Base-by-base conservation (phyloP, 148 eudicot species). In the Pharnaceum exiguum region DNA sequence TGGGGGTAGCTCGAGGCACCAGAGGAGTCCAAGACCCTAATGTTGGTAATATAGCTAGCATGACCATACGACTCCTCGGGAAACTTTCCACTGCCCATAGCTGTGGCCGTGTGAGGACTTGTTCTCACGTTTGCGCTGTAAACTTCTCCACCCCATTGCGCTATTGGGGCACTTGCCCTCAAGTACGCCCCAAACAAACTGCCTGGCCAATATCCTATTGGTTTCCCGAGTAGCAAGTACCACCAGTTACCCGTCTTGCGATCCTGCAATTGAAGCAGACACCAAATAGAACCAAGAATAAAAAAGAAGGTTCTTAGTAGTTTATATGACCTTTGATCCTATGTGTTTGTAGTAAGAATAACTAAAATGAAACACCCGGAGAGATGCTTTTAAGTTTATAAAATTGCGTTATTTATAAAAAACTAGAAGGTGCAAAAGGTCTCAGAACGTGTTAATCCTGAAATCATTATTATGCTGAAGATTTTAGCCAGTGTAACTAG, bases 61-160 rank as follows among this genome's bases (percentile, higher is more conserved):
- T 3, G 16, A 2, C 46, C 38, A 7, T 28, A 46, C 0, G 60
- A 22, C 10, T 23, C 40, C 21, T 65, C 63, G 0, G 83, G 47
- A 31, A 49, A 73, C 0, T 49, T 18, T 7, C 95, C 95, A 5
- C 66, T 86, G 16, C 95, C 95, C 82, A 86, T 78, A 0, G 24
- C 51, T 17, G 95, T 80, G 10, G 55, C 26, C 0, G 89, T 82
- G 52, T 82, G 95, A 17, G 84, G 84, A 23, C 22, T 63, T 39
- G 26, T 55, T 39, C 79, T 66, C n/a, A 67, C 63, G 18, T 62
- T 71, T 10, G 71, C n/a, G 73, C 89, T 80, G 35, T 80, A 82
- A 46, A 83, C 84, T 57, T 86, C 89, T 22, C 86, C 89, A 46
- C 89, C 89, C 86, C 89, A 82, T 54, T 73, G 71, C 11, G 71